A percentile compares a stretch with the other conserved stretches of the same genome.
phyloP scores from a whole-genome alignment of 805 yeast genomes.

The Spathaspora passalidarum region DNA sequence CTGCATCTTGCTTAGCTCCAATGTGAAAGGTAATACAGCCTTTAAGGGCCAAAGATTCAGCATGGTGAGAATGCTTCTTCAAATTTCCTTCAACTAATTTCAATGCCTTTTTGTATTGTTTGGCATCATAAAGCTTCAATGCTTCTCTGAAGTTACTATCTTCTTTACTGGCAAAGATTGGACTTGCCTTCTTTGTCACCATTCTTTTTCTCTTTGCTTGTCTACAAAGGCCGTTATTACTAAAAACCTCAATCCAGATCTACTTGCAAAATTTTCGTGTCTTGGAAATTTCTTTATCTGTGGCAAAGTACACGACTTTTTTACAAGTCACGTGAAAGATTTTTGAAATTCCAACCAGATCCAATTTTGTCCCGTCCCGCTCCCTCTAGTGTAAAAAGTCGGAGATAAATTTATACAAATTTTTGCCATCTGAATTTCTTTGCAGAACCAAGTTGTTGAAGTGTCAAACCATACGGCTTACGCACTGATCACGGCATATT shows the following conservation, averaged over 20 bases:
- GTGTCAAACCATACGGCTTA: not conserved
- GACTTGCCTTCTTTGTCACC: conserved; percentile 19
- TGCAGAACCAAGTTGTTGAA: not conserved
- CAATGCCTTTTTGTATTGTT: conserved; percentile 83
- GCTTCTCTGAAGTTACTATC: conserved; percentile 79
- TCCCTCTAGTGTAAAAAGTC: not conserved
- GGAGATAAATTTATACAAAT: not conserved
- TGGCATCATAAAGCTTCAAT: conserved; percentile 74
- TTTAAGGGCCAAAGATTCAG: conserved; percentile 81
- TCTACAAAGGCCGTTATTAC: not conserved
- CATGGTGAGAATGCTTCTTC: conserved; percentile 71
- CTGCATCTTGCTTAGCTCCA: conserved; percentile 64
- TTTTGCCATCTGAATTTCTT: not conserved
- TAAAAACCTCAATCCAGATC: not conserved
- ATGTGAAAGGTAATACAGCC: conserved; percentile 64
- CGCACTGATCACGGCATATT: not conserved
- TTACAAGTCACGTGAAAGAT: not conserved
- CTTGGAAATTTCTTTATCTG: not conserved
- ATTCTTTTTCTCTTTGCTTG: conserved; percentile 5
- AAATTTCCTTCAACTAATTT: conserved; percentile 71
- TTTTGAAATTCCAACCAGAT: not conserved
- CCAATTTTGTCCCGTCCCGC: not conserved
- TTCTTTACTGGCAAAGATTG: conserved; percentile 53
- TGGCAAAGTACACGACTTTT: not conserved
- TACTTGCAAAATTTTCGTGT: not conserved